phyloP scores from a whole-genome alignment of 2,329 filamentous ascomycete species.

The Elsinoe fawcettii region DNA sequence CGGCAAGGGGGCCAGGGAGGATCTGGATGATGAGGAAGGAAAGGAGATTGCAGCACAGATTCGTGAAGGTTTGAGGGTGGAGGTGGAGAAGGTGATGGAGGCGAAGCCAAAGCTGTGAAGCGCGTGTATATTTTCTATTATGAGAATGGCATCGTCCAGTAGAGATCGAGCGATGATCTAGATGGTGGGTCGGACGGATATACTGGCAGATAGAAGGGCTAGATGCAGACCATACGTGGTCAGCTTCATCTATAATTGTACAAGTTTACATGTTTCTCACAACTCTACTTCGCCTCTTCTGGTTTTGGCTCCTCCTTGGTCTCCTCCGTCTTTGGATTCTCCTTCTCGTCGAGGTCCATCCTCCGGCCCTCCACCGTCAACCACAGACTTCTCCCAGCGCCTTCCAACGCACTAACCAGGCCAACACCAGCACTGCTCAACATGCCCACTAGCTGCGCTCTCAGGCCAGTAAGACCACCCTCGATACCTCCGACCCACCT shows the following conservation, averaged over 20 bases:
- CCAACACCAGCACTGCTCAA: slow-evolving; percentile 73
- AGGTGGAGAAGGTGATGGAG: slow-evolving; percentile 24
- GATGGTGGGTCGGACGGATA: background rate
- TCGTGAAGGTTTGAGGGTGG: slow-evolving; percentile 34
- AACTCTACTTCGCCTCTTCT: background rate
- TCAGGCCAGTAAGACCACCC: slow-evolving; percentile 71
- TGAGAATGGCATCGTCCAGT: background rate
- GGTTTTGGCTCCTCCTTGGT: slow-evolving; percentile 15
- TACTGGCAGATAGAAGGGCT: background rate
- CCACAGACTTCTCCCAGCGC: slow-evolving; percentile 73
- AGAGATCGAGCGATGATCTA: background rate
- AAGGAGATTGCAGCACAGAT: slow-evolving; percentile 48
- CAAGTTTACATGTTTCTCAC: background rate
- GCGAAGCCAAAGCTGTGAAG: slow-evolving; percentile 16
- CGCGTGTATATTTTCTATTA: background rate
- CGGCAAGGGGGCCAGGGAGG: slow-evolving; percentile 62
- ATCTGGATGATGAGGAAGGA: slow-evolving; percentile 70
- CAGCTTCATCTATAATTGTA: slow-evolving; percentile 1
- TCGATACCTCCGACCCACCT: slow-evolving; percentile 69
- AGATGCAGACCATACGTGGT: background rate
- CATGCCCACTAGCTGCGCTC: slow-evolving; percentile 71
- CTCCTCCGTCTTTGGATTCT: slow-evolving; percentile 27
- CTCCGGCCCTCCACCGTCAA: slow-evolving; percentile 78
- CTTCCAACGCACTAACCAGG: slow-evolving; percentile 70
- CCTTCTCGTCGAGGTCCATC: slow-evolving; percentile 70